Base-by-base conservation (phyloP, 495 filamentous ascomycete genomes). In the Gamarada debralockiae region DNA sequence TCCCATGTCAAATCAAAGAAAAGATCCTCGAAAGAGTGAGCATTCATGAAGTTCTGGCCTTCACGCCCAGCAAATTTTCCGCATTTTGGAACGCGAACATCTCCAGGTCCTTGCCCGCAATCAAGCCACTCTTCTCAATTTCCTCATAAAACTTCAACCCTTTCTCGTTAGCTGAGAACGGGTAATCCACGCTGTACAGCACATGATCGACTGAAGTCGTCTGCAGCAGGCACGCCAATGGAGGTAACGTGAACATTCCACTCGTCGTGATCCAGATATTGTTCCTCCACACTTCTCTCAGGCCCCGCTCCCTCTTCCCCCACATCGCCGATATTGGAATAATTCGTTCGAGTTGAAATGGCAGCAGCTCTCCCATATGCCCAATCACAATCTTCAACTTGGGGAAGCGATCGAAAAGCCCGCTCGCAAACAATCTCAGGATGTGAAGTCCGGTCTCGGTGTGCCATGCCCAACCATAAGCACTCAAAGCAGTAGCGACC, bases 261-360 rank as follows among this genome's bases (percentile, higher is more conserved):
- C 73, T 78, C 2, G 82, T 84, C 6, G 82, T 86, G 50, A 87
- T 75, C 78, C 77, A 86, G 37, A 87, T 67, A 51, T 87, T 85
- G 48, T 73, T 65, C 23, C 74, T 70, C 63, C 55, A 58, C 5
- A 57, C 48, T 29, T 57, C 40, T 20, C 27, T 48, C 14, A 58
- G 24, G 18, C 6, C 15, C 8, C 50, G 3, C 18, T 49, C 22
- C 0, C 27, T 36, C 27, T 37, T 48, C 17, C n/a, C 37, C 50
- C 43, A 48, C 20, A 80, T 83, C 37, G 81, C 77, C 10, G 81
- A 37, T 55, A 82, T 77, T 20, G 68, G 73, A 43, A 75, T 68
- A 43, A 82, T 79, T n/a, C 83, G 73, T 65, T 79, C 78, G 52
- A 87, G 67, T 61, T 83, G 77, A 57, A 83, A 84, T 1, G 83